Conservation (phyloP, 352 stramenopile species). For the Globisporangium echinulatum region DNA sequence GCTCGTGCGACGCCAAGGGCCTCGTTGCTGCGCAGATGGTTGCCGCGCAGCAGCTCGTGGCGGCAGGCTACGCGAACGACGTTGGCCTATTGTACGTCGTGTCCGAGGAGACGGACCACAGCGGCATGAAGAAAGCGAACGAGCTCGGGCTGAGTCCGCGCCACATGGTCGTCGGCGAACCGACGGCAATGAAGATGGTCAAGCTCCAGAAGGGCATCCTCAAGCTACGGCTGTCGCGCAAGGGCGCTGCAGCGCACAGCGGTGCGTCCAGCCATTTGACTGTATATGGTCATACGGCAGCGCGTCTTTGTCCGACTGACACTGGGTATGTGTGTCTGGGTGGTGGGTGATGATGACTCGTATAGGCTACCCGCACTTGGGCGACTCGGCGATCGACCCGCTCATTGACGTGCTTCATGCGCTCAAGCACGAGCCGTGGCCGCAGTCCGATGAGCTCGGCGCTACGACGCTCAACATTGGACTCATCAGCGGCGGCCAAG, state of each 20-base stretch:
- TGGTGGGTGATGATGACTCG: too few relatives aligned
- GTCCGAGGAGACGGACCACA: slow-evolving; percentile 86
- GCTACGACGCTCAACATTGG: slow-evolving; percentile 84
- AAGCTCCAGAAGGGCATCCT: slow-evolving; percentile 85
- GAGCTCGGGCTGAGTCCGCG: slow-evolving; percentile 59
- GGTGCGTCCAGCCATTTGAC: slow-evolving; percentile 18
- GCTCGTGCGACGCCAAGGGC: slow-evolving; percentile 81
- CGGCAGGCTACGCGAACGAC: slow-evolving; percentile 48
- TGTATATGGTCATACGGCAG: background rate
- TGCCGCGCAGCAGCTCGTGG: slow-evolving; percentile 58
- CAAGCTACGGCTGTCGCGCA: slow-evolving; percentile 70
- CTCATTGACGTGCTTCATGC: slow-evolving; percentile 81
- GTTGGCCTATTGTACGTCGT: slow-evolving; percentile 81
- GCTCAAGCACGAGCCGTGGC: slow-evolving; percentile 74
- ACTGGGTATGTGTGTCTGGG: background rate
- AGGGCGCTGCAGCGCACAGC: slow-evolving; percentile 75
- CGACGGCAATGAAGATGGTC: slow-evolving; percentile 75
- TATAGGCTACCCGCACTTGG: slow-evolving; percentile 72
- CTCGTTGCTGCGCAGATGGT: slow-evolving; percentile 80
- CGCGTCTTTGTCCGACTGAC: background rate
- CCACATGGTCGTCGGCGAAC: slow-evolving; percentile 79
- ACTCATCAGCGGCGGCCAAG: slow-evolving; percentile 71
- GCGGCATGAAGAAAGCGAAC: slow-evolving; percentile 85
- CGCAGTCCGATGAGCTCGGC: slow-evolving; percentile 70
- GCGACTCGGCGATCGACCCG: slow-evolving; percentile 77